phyloP scores from a whole-genome alignment of 805 yeast species.

The Lachancea sp. region DNA sequence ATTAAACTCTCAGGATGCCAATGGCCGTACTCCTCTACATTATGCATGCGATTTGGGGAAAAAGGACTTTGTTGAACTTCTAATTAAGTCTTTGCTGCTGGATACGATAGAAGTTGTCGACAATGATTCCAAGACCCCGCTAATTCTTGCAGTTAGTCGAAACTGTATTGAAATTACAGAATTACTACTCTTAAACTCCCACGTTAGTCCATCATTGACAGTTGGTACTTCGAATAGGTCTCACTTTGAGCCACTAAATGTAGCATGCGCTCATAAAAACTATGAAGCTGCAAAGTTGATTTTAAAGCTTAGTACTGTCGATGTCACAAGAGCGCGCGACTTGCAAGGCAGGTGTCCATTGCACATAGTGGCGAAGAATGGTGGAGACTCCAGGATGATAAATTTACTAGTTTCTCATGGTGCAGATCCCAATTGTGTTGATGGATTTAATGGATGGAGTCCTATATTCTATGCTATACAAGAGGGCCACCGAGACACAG shows the following conservation, averaged over 20 bases:
- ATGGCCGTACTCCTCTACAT: constrained; percentile 80
- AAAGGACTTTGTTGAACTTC: constrained; percentile 36
- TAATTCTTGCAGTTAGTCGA: constrained; percentile 69
- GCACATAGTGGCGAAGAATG: constrained; percentile 83
- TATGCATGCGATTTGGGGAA: constrained; percentile 67
- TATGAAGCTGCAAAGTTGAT: constrained; percentile 60
- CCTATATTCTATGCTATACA: constrained; percentile 86
- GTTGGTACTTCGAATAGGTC: constrained; percentile 46
- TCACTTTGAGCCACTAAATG: constrained; percentile 69
- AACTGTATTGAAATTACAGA: constrained; percentile 52
- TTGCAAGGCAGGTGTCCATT: constrained; percentile 87
- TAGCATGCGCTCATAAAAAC: constrained; percentile 84
- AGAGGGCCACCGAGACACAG: constrained; percentile 71
- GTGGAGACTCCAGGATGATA: constrained; percentile 59
- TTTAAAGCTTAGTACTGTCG: constrained; percentile 37
- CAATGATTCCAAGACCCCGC: constrained; percentile 74
- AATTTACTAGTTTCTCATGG: constrained; percentile 64
- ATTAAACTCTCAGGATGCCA: constrained; percentile 48
- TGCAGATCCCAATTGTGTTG: constrained; percentile 69
- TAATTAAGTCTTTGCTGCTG: constrained; percentile 32
- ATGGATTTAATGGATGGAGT: constrained; percentile 88
- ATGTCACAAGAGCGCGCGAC: constrained; percentile 39
- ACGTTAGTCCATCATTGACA: constrained; percentile 41
- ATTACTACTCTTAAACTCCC: constrained; percentile 41
- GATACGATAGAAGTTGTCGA: constrained; percentile 42